A percentile compares a stretch with the other conserved stretches of the same genome.
These are phyloP conservation scores for Yamadazyma sp. DNA, from an alignment of 1,139 yeast species.

Conservation along the genomic window DNA sequence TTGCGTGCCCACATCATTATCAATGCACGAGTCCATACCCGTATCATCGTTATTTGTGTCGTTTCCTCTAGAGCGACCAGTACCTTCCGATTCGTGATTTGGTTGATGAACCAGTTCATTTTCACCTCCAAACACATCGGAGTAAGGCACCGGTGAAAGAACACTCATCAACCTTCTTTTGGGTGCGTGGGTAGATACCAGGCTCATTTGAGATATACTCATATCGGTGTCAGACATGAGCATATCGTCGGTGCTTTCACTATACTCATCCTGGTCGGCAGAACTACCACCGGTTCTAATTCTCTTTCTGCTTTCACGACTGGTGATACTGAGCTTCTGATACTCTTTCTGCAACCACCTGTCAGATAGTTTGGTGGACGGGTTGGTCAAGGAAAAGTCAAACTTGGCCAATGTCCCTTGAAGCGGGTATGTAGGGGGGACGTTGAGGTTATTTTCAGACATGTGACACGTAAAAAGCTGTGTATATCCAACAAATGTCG, in stretches of 20 bases:
- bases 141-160: constrained; percentile 14
- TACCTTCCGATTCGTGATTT: too few relatives aligned
- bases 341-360: constrained; percentile 35
- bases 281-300: constrained; percentile 14
- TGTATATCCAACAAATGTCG: too few relatives aligned
- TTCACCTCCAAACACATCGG: neutral
- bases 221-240: constrained; percentile 36
- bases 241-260: constrained; percentile 39
- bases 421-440: constrained; percentile 38
- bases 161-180: constrained; percentile 36
- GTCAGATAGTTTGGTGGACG: constrained; percentile 34
- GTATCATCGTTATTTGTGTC: constrained; percentile 1
- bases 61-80: too few relatives aligned
- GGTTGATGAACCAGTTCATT: neutral
- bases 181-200: constrained; percentile 36
- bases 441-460: constrained; percentile 1
- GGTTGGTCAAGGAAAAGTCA: constrained; percentile 35
- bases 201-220: constrained; percentile 24
- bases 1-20: constrained; percentile 19
- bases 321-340: constrained; percentile 22
- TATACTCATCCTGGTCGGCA: constrained; percentile 3
- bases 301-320: constrained; percentile 27
- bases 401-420: constrained; percentile 27
- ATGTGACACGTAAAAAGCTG: too few relatives aligned
- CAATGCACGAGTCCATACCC: constrained; percentile 2